A percentile compares a stretch with the other conserved stretches of the same genome.
These are phyloP conservation scores for Penicillium sp. DNA, from an alignment of 2,329 filamentous ascomycete genomes.

Conservation along the genomic window DNA sequence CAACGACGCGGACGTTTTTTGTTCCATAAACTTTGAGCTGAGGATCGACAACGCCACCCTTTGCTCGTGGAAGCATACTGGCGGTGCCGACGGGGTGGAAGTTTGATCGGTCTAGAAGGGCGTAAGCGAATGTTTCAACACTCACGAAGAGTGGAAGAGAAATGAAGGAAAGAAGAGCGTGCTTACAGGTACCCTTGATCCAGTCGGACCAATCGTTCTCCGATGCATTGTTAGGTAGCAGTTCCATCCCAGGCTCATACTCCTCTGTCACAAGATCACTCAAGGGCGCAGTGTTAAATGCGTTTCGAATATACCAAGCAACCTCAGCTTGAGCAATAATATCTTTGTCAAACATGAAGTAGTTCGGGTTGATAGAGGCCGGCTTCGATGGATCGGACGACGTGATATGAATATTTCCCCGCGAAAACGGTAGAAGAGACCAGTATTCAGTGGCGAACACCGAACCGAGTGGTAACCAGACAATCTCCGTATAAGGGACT, in stretches of 20 bases:
- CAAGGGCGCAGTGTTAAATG: constrained; percentile 21
- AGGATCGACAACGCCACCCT: constrained; percentile 34
- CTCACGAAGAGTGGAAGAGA: not conserved
- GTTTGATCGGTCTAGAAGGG: constrained; percentile 24
- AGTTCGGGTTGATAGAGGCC: constrained; percentile 29
- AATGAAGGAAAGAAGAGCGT: not conserved
- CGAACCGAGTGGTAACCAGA: constrained; percentile 18
- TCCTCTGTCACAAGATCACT: constrained; percentile 23
- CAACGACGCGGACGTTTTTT: constrained; percentile 34
- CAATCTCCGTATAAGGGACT: constrained; percentile 27
- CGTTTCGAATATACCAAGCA: constrained; percentile 23
- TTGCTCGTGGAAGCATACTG: constrained; percentile 33
- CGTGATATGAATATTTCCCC: constrained; percentile 27
- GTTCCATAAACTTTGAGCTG: constrained; percentile 35
- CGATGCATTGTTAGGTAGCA: constrained; percentile 20
- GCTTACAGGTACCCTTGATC: constrained; percentile 27
- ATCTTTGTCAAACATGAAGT: constrained; percentile 28
- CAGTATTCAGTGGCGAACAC: constrained; percentile 25
- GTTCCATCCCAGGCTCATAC: constrained; percentile 20
- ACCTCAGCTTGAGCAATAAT: constrained; percentile 21
- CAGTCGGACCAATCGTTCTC: constrained; percentile 25
- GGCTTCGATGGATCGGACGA: constrained; percentile 18
- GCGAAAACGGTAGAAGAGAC: constrained; percentile 28
- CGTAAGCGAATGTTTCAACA: not conserved
- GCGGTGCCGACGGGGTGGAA: constrained; percentile 34